Conservation (phyloP, 2,329 filamentous ascomycete genomes). For the Calonectria honghensis region DNA sequence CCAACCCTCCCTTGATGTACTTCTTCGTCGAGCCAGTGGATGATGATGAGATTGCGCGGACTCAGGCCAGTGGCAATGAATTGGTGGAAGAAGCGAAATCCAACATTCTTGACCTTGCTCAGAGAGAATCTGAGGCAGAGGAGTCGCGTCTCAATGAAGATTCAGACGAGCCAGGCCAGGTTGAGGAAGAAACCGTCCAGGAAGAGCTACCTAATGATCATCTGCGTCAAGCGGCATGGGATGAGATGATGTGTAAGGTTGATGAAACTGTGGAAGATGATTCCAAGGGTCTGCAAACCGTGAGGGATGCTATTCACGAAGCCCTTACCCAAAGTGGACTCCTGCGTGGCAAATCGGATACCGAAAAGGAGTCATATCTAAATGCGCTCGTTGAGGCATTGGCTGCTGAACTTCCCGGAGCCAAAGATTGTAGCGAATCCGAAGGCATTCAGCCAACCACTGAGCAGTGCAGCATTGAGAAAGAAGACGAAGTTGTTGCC, state of each 20-base stretch:
- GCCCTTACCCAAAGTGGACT: conserved; percentile 74
- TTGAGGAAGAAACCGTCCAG: conserved; percentile 48
- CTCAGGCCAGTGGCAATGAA: conserved; percentile 81
- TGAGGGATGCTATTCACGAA: conserved; percentile 73
- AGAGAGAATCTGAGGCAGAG: conserved; percentile 56
- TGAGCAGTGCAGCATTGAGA: conserved; percentile 34
- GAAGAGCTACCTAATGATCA: conserved; percentile 44
- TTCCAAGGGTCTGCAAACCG: conserved; percentile 69
- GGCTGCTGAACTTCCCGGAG: conserved; percentile 58
- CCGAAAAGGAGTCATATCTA: conserved; percentile 69
- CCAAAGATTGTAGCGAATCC: conserved; percentile 51
- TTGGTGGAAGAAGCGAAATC: conserved; percentile 82
- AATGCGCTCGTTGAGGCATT: conserved; percentile 71
- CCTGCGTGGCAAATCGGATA: conserved; percentile 65
- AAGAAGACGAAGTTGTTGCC: neutral
- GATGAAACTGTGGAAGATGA: conserved; percentile 76
- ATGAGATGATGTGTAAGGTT: conserved; percentile 72
- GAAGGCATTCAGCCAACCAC: conserved; percentile 31
- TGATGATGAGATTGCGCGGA: conserved; percentile 80
- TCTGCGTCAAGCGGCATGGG: conserved; percentile 67
- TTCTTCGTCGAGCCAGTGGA: conserved; percentile 92
- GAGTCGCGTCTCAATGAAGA: conserved; percentile 30
- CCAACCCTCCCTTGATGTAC: conserved; percentile 82
- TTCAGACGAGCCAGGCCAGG: conserved; percentile 35
- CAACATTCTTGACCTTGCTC: conserved; percentile 72